Evolutionary conservation across 225 moss, liverwort and hornwort species (phyloP), one percentile per base, ranked within the genome.

Genomic region (Takakia lepidozioides): DNA sequence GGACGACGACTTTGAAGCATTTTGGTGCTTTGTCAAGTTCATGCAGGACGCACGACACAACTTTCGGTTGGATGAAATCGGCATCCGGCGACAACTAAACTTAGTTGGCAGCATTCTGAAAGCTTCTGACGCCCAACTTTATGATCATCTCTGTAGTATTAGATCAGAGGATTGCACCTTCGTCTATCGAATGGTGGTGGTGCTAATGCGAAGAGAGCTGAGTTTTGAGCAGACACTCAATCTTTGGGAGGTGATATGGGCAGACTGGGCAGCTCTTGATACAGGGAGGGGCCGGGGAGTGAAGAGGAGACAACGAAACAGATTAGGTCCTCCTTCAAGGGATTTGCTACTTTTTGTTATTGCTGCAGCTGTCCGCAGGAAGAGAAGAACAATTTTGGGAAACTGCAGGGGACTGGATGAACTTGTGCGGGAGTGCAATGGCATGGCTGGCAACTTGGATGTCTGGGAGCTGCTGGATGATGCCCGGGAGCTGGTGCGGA

Each of bases 161-260:
- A 75, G 83, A 24, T 85, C 84, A 4, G 87, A 88, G 44, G 91
- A 98, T 46, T 98, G 91, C 58, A 87, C 82, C 22, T 98, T 98
- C 19, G 68, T 87, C 49, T 98, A 91, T 61, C 87, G 98, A 4
- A 98, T 91, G 91, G 81, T 98, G 38, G 84, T 98, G 30, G 98
- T 98, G 14, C 86, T 98, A 19, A 83, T 98, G 63, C 72, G 91
- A 30, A 81, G 98, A 41, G 98, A 98, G 69, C 68, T 98, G 43
- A 85, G 71, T 54, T 98, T 91, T 65, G 98, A 98, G 54, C 91
- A 98, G 69, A 98, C 91, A 5, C 66, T 98, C 3, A 80, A 87
- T 48, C 61, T 98, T 61, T 98, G 98, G 98, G 98, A 98, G 62
- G 91, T 98, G 4, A 81, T 88, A 61, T 98, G 98, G 98, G 91